These are phyloP conservation scores for Penicillium pulvis DNA, from an alignment of 495 filamentous ascomycete species.

Conservation along the genomic window DNA sequence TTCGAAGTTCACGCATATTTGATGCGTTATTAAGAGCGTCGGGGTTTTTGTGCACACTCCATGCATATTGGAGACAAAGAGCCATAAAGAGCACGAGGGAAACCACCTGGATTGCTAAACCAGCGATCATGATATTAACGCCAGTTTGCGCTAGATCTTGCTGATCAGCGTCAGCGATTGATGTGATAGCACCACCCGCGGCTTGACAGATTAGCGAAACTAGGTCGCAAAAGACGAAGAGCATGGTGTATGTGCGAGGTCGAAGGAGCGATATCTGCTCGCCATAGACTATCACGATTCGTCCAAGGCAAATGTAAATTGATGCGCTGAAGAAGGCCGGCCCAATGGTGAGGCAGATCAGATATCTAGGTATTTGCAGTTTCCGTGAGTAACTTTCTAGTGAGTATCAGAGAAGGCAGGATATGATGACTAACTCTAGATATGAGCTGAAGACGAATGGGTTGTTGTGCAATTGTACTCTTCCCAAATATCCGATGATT, in stretches of 20 bases:
- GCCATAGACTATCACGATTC: constrained; percentile 54
- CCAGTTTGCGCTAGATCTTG: constrained; percentile 32
- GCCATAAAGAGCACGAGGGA: constrained; percentile 54
- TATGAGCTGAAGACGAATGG: constrained; percentile 41
- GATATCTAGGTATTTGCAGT: constrained; percentile 32
- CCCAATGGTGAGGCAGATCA: constrained; percentile 55
- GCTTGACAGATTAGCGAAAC: constrained; percentile 57
- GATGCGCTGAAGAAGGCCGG: constrained; percentile 58
- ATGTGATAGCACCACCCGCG: constrained; percentile 54
- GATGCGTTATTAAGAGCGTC: constrained; percentile 13
- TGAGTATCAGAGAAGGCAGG: not conserved
- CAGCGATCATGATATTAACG: constrained; percentile 57
- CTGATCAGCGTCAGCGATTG: constrained; percentile 36
- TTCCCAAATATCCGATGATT: constrained; percentile 42
- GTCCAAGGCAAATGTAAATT: constrained; percentile 58
- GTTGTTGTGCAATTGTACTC: constrained; percentile 40
- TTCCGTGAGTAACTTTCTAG: constrained; percentile 9
- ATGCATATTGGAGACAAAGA: constrained; percentile 52
- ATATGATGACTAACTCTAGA: constrained; percentile 24
- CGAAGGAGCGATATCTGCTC: constrained; percentile 47
- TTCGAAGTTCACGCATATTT: constrained; percentile 5
- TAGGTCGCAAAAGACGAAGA: constrained; percentile 57
- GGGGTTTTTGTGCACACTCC: constrained; percentile 34
- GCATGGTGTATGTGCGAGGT: constrained; percentile 51
- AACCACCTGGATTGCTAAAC: constrained; percentile 55